Evolutionary conservation across 257 asterid species (phyloP).

Genomic region (Rehmannia glutinosa): DNA sequence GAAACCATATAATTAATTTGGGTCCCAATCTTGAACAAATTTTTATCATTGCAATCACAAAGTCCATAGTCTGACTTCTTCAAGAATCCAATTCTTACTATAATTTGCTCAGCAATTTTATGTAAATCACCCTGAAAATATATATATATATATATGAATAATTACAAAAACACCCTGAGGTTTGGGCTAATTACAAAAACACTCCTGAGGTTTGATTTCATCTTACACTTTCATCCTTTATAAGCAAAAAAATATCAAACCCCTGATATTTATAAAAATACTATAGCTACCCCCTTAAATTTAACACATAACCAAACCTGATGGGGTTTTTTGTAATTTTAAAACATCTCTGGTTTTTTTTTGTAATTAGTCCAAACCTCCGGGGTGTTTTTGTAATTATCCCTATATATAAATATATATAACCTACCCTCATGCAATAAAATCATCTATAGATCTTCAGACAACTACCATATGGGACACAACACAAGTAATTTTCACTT

Average conservation of each 20-base stretch:
- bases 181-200: neutral
- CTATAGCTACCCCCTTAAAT: too few relatives aligned
- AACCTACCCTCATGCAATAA: neutral
- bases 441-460: neutral
- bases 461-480: neutral
- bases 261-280: too few relatives aligned
- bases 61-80: neutral
- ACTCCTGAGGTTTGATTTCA: too few relatives aligned
- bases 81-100: neutral
- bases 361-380: neutral
- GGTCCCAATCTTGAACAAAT: neutral
- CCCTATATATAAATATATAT: too few relatives aligned
- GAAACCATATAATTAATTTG: slow-evolving; percentile 15
- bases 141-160: too few relatives aligned
- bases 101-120: neutral
- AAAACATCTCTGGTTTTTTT: too few relatives aligned
- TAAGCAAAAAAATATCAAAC: too few relatives aligned
- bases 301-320: neutral
- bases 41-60: neutral
- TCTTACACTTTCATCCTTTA: too few relatives aligned
- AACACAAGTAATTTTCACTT: slow-evolving; percentile 16
- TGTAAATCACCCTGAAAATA: too few relatives aligned
- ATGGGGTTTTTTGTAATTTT: neutral
- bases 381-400: neutral
- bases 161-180: too few relatives aligned